Percentiles rank a stretch among this genome's conserved stretches.
phyloP scores from a whole-genome alignment of 352 stramenopile species.

The Phytopythium cucurbitacearum region DNA sequence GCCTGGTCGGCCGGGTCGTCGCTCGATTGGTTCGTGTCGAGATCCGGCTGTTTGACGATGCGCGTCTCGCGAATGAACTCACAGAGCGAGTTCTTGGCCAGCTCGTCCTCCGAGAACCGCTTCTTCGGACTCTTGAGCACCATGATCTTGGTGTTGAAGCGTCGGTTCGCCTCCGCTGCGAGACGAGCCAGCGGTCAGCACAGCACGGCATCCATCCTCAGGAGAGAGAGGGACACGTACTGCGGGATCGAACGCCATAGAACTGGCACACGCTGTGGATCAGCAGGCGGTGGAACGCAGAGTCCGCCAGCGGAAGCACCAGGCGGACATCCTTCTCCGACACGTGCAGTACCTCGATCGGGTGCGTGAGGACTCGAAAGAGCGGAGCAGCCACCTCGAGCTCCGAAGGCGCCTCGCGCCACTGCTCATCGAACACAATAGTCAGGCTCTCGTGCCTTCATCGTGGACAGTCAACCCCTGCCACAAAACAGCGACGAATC shows the following conservation, averaged over 20 bases:
- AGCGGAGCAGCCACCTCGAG: slow-evolving; percentile 61
- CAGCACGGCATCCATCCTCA: neutral
- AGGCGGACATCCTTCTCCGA: slow-evolving; percentile 67
- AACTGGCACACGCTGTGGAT: slow-evolving; percentile 88
- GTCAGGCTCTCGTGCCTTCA: no score
- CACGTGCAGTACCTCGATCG: slow-evolving; percentile 51
- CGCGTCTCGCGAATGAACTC: slow-evolving; percentile 78
- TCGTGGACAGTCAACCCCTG: neutral
- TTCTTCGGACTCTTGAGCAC: slow-evolving; percentile 60
- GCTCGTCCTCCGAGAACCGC: slow-evolving; percentile 40
- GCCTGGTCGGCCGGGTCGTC: slow-evolving; percentile 19
- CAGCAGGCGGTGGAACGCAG: slow-evolving; percentile 83
- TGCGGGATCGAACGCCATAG: slow-evolving; percentile 78
- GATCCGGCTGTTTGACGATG: slow-evolving; percentile 19
- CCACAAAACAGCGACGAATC: neutral
- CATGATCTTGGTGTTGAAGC: slow-evolving; percentile 81
- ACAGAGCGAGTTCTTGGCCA: slow-evolving; percentile 59
- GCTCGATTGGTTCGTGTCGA: slow-evolving; percentile 6
- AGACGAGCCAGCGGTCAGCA: slow-evolving; percentile 5
- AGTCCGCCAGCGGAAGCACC: slow-evolving; percentile 73
- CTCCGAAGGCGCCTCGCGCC: slow-evolving; percentile 66
- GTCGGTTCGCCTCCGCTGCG: slow-evolving; percentile 59
- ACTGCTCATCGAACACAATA: slow-evolving; percentile 26
- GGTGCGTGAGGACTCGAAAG: slow-evolving; percentile 53
- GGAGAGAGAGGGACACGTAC: slow-evolving; percentile 31